Evolutionary conservation across 352 stramenopile genomes (phyloP).

Genomic region (Phytophthora citrophthora): DNA sequence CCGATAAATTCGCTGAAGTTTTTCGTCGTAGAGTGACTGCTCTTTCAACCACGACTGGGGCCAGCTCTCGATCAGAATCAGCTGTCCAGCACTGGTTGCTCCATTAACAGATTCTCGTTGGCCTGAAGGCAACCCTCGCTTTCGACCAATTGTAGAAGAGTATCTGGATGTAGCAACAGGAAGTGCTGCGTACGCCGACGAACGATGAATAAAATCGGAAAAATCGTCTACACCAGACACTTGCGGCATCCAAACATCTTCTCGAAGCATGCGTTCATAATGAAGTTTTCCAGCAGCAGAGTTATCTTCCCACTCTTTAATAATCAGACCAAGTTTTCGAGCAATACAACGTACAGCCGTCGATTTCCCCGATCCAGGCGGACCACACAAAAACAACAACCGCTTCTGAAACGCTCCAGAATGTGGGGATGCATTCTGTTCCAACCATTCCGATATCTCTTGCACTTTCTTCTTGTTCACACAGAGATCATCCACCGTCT

Average conservation of each 20-base stretch:
- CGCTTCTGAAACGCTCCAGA: constrained; percentile 45
- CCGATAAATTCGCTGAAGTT: constrained; percentile 61
- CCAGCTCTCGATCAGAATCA: constrained; percentile 84
- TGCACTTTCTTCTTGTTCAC: constrained; percentile 87
- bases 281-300: constrained; percentile 51
- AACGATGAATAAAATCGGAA: constrained; percentile 78
- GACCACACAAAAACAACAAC: constrained; percentile 82
- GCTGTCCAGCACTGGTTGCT: constrained; percentile 33
- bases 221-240: constrained; percentile 74
- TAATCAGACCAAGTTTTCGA: constrained; percentile 41
- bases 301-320: constrained; percentile 85
- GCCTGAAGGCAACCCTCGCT: constrained; percentile 24
- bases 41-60: constrained; percentile 57
- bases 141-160: constrained; percentile 15
- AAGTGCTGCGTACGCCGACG: constrained; percentile 72
- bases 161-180: constrained; percentile 38
- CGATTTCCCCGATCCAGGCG: constrained; percentile 83
- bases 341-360: constrained; percentile 74
- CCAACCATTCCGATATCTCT: constrained; percentile 73
- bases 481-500: constrained; percentile 68
- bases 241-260: constrained; percentile 60
- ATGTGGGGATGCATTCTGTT: constrained; percentile 30
- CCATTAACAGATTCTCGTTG: not conserved
- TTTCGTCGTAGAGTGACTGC: constrained; percentile 53
- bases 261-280: constrained; percentile 58